Conservation (phyloP, 2,329 filamentous ascomycete species). For the Aspergillus felis region DNA sequence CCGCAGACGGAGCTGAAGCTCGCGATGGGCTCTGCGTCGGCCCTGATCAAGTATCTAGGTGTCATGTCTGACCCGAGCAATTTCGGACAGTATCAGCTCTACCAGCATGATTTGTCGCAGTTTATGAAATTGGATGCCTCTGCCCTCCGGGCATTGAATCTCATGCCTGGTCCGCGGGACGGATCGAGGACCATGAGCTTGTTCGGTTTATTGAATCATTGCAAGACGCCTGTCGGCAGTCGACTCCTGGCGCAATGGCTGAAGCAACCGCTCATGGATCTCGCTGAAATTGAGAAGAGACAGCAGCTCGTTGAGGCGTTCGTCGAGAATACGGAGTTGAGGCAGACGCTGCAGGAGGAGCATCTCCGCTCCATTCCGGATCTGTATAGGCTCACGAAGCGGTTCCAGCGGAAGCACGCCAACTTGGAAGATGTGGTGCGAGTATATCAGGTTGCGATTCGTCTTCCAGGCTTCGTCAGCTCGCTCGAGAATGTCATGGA, state of each 20-base stretch:
- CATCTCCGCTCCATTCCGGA: slow-evolving; percentile 91
- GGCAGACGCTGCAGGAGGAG: slow-evolving; percentile 95
- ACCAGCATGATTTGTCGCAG: slow-evolving; percentile 93
- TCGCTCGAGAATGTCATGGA: slow-evolving; percentile 94
- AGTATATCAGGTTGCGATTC: slow-evolving; percentile 90
- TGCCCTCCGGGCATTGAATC: slow-evolving; percentile 86
- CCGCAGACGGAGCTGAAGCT: slow-evolving; percentile 91
- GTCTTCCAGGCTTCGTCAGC: slow-evolving; percentile 82
- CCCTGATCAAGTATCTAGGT: slow-evolving; percentile 89
- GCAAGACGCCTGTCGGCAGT: slow-evolving; percentile 92
- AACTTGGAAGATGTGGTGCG: slow-evolving; percentile 94
- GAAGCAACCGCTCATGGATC: slow-evolving; percentile 94
- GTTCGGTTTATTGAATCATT: slow-evolving; percentile 91
- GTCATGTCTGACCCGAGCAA: slow-evolving; percentile 89
- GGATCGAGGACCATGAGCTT: slow-evolving; percentile 97
- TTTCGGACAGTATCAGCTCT: slow-evolving; percentile 94
- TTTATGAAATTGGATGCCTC: slow-evolving; percentile 98
- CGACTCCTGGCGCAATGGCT: slow-evolving; percentile 91
- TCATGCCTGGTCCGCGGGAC: slow-evolving; percentile 94
- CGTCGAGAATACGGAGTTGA: slow-evolving; percentile 82
- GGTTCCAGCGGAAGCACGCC: slow-evolving; percentile 86
- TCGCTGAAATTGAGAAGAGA: slow-evolving; percentile 80
- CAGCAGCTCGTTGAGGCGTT: slow-evolving; percentile 96
- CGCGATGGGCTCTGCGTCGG: slow-evolving; percentile 91
- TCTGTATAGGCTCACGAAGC: slow-evolving; percentile 87